Evolutionary conservation across 352 stramenopile species (phyloP).

Genomic region (Phytopythium kandeliae): DNA sequence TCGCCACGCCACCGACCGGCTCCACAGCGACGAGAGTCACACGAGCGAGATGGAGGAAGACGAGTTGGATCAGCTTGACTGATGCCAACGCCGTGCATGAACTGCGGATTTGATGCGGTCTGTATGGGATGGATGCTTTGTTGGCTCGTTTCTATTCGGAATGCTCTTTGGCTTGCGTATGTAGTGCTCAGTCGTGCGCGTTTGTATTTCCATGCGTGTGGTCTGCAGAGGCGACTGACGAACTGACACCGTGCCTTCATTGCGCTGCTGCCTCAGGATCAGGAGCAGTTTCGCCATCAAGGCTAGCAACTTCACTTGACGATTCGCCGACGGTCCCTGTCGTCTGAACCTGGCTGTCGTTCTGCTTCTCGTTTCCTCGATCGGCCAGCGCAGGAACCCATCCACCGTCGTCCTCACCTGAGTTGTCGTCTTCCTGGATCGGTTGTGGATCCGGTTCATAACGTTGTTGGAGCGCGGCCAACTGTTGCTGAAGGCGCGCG

Average conservation of each 20-base stretch:
- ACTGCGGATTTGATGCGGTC: not conserved
- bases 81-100: not conserved
- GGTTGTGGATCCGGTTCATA: not conserved
- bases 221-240: not conserved
- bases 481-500: slow-evolving; percentile 10
- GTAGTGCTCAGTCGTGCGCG: not conserved
- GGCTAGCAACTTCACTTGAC: not conserved
- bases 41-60: slow-evolving; percentile 37
- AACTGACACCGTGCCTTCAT: not conserved
- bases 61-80: slow-evolving; percentile 69
- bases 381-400: not conserved
- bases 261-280: not conserved
- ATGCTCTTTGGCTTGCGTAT: slow-evolving; percentile 3
- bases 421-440: not conserved
- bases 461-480: not conserved
- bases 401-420: not conserved
- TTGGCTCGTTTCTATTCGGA: not conserved
- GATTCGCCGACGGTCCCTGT: not conserved
- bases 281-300: not conserved
- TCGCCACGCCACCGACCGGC: not conserved
- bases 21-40: slow-evolving; percentile 19
- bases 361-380: not conserved
- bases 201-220: not conserved
- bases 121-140: not conserved
- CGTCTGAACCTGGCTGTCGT: not conserved